These are phyloP conservation scores for Boletus semigastroideus DNA, from an alignment of 1,284 basidiomycete genomes.

Conservation along the genomic window DNA sequence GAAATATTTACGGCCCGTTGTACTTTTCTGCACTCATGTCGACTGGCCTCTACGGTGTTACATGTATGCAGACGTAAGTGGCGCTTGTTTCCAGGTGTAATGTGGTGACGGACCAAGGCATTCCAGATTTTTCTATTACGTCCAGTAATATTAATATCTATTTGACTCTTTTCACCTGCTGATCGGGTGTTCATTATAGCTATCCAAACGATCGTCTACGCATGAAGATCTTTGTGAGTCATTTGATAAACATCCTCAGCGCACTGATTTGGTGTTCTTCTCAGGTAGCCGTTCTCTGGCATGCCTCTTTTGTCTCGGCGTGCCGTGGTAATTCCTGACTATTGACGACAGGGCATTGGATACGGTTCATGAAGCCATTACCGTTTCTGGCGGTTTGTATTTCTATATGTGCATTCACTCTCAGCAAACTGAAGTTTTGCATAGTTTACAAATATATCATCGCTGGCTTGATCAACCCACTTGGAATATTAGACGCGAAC, in stretches of 20 bases:
- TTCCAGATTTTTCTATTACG: slow-evolving; percentile 12
- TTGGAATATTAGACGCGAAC: background rate
- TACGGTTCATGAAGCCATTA: slow-evolving; percentile 4
- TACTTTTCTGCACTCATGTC: slow-evolving; percentile 7
- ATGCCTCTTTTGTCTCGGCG: background rate
- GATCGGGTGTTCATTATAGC: background rate
- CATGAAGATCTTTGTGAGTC: slow-evolving; percentile 11
- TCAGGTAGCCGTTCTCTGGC: slow-evolving; percentile 13
- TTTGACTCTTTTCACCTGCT: background rate
- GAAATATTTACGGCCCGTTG: background rate
- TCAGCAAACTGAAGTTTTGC: background rate
- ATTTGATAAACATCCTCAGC: fast-evolving
- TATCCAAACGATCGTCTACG: slow-evolving; percentile 5
- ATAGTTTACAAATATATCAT: slow-evolving; percentile 14
- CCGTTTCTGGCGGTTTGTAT: slow-evolving; percentile 3
- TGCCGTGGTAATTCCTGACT: background rate
- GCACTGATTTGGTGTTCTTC: background rate
- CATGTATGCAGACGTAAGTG: slow-evolving; percentile 20
- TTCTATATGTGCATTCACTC: background rate
- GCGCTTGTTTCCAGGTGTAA: background rate
- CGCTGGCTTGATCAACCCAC: slow-evolving; percentile 3
- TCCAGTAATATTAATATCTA: slow-evolving; percentile 3
- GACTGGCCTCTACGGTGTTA: slow-evolving; percentile 9
- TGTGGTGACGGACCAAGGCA: background rate
- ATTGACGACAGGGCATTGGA: background rate